Base-by-base conservation (phyloP, 257 asterid genomes). In the Dorcoceras hygrometricum region DNA sequence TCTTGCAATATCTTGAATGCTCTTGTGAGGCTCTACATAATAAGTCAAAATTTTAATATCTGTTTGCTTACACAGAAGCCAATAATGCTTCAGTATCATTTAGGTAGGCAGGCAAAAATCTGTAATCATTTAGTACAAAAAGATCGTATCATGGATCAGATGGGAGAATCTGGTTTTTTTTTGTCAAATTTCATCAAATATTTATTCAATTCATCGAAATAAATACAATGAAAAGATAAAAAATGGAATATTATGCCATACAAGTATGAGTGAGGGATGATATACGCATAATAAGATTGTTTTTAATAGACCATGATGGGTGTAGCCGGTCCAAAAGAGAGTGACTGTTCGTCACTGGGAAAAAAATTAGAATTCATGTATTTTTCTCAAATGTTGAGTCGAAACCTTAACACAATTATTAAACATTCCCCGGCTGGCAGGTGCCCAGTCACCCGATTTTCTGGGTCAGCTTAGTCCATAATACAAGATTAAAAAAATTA, bases 1-100 rank as follows among this genome's bases (percentile, higher is more conserved):
- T 78, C 68, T 84, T 11, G 97, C 99, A 64, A 86, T 80, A 76
- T 93, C 96, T 78, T 88, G 97, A 71, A 90, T 90, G 12, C 82
- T 36, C 84, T 90, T 90, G 26, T 70, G 70, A 55, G 94, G 92
- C 69, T 80, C 99, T 92, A 87, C 83, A 76, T 6, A 67, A 48
- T 46, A 73, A 69, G 28, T 54, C 22, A 61, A 50, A 58, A 66
- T 62, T 68, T 54, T 57, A 69, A 68, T 23, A 46, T 73, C 63
- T 57, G 62, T 46, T 46, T 62, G 12, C 54, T 9, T 18, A 63
- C 55, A 12, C 66, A 23, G 18, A 59, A 43, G 72, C 8, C 36
- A 28, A 57, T 24, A 51, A 59, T 19, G 70, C 29, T 3, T 4
- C 28, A 43, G 0, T 55, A 32, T 14, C 23, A 36, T 22, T 25